Evolutionary conservation across 2,329 filamentous ascomycete species (phyloP), one percentile per base, ranked within the genome.

Genomic region (Aspergillus sp.): DNA sequence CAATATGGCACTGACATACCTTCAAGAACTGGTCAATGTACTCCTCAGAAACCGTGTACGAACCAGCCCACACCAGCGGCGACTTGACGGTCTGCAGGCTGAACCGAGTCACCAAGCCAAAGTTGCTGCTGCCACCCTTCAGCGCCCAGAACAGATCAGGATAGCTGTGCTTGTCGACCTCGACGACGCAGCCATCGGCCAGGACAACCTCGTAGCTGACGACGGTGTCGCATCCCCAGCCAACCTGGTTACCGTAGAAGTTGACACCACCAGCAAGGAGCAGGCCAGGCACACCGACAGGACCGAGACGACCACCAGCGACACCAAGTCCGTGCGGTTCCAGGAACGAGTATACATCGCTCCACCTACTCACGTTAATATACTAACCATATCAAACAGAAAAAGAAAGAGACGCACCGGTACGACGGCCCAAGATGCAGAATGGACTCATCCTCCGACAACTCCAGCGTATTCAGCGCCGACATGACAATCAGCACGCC

Each of bases 111-210:
- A 78, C 76, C 4, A 78, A 63, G 3, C 76, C 76, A 51, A 79
- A 78, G 62, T 78, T 78, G 56, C 67, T 73, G 55, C 70, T 72
- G n/a, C 77, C 77, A 3, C 76, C 76, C 60, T 78, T 78, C 40
- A 79, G 61, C 21, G 76, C 76, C 46, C 66, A 67, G 62, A 68
- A 78, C 2, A 79, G 70, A 49, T 79, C 75, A 4, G 66, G 50
- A 40, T 66, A 50, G 45, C 37, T 52, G 5, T 47, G 69, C 60
- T 48, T 65, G 66, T 56, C 79, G 14, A 70, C 77, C 25, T 77
- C 64, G 31, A 75, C 65, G 19, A 78, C 60, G 2, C 68, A 62
- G 6, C 75, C 76, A 45, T 66, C 66, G n/a, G 74, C 72, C 31
- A 78, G 70, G 4, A 77, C 74, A 9, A 77, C 61, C 58, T 71